phyloP scores from a whole-genome alignment of 202 grass and related monocot species.

The Setaria viridis region DNA sequence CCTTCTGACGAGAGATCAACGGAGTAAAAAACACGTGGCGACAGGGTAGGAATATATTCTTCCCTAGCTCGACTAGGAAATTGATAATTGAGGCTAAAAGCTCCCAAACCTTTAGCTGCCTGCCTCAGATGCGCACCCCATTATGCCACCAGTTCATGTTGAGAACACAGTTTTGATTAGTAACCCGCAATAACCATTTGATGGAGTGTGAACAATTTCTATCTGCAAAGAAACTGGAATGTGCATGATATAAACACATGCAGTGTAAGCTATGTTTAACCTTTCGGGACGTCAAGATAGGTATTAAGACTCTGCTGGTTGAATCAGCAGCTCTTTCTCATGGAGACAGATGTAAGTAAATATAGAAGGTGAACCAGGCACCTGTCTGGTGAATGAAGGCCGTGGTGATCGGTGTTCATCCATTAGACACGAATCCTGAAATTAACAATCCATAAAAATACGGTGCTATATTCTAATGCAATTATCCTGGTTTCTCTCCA shows the following conservation, averaged over 20 bases:
- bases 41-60: background rate
- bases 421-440: no score
- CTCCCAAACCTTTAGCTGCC: background rate
- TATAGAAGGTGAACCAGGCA: no score
- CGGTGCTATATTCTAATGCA: no score
- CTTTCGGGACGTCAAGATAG: slow-evolving; percentile 1
- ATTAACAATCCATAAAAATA: no score
- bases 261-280: background rate
- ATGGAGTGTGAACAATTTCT: background rate
- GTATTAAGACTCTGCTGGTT: no score
- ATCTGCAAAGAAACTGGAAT: background rate
- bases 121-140: background rate
- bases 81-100: background rate
- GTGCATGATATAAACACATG: background rate
- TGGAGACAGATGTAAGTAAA: no score
- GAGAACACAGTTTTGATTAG: background rate
- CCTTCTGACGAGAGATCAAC: no score
- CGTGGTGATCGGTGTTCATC: no score
- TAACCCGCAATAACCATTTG: background rate
- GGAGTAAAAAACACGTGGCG: background rate
- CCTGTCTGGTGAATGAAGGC: no score
- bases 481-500: no score
- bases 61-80: background rate
- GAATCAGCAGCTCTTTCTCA: no score
- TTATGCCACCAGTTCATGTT: background rate